Conservation (phyloP, 768 basidiomycete genomes). For the Xanthoconium purpureum region DNA sequence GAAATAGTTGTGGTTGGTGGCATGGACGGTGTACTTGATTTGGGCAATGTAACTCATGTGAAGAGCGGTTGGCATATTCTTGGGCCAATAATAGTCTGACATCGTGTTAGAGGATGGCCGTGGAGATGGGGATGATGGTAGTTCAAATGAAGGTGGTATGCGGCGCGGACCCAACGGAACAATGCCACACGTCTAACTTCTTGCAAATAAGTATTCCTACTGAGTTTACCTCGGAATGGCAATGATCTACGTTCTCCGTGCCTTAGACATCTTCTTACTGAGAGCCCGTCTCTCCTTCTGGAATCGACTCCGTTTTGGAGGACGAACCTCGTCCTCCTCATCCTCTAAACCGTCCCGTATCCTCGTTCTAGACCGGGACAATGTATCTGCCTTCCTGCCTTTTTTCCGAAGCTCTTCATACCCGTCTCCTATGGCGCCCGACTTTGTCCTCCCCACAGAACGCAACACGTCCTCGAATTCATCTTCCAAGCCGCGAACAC, state of each 20-base stretch:
- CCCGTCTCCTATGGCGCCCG: constrained; percentile 56
- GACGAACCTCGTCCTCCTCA: constrained; percentile 28
- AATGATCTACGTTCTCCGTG: constrained; percentile 16
- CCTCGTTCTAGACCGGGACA: constrained; percentile 55
- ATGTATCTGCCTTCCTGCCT: constrained; percentile 58
- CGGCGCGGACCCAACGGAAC: too few relatives aligned
- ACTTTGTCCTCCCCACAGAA: constrained; percentile 48
- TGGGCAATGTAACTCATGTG: too few relatives aligned
- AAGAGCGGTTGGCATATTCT: too few relatives aligned
- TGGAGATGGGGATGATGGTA: too few relatives aligned
- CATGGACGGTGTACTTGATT: too few relatives aligned
- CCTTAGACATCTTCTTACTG: constrained; percentile 26
- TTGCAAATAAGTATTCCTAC: too few relatives aligned
- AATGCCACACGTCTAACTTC: too few relatives aligned
- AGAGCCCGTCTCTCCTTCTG: constrained; percentile 42
- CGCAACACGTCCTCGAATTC: constrained; percentile 81
- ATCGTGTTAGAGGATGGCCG: too few relatives aligned
- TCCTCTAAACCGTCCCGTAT: constrained; percentile 26
- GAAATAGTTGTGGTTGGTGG: too few relatives aligned
- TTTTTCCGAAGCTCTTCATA: constrained; percentile 76
- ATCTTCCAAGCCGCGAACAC: constrained; percentile 73
- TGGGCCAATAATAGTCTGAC: too few relatives aligned
- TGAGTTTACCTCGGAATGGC: too few relatives aligned
- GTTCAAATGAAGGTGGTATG: too few relatives aligned
- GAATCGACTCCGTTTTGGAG: constrained; percentile 40